Base-by-base conservation (phyloP, 495 filamentous ascomycete genomes). In the Glonium stellatum region DNA sequence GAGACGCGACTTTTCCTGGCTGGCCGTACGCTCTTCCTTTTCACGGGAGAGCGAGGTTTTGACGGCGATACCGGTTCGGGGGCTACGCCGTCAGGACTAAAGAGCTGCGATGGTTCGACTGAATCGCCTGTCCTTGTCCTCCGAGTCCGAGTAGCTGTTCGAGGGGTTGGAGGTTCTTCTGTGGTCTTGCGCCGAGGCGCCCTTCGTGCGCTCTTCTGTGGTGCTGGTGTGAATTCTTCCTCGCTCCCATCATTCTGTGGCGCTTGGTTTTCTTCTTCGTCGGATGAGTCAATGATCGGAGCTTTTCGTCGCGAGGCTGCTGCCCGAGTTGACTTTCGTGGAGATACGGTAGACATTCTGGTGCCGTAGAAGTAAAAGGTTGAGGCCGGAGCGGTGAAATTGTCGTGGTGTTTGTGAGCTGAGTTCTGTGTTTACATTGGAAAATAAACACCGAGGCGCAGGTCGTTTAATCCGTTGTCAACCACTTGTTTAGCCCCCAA, bases 181-280 rank as follows among this genome's bases (percentile, higher is more conserved):
- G 82, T 76, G 0, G 79, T 81, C 77, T 78, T 82, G 73, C 81
- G 79, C 70, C 78, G 80, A 57, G 78, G 75, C 59, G 76, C 65
- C 65, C 70, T 76, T 77, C 70, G 73, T 62, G 75, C 76, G 60
- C 64, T 75, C 63, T 75, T 71, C 47, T 31, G 27, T 31, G 88
- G 84, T 15, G 85, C 88, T 8, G 89, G 89, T 15, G 87, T 89
- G 63, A 88, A 93, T 22, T 92, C 89, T 42, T 91, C 86, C 58
- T 82, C 84, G 49, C 83, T 84, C 3, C 63, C 65, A 44, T 66
- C 66, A 77, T 18, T 75, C 69, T 21, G 80, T 5, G 64, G 60
- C 64, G 82, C 81, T 61, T 82, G 77, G 41, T 78, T 72, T 57
- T 87, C 87, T 34, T 92, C 89, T 10, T 82, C 80, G 51, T 82